Base-by-base conservation (phyloP, 306 rosid species). In the Geum urbanum region DNA sequence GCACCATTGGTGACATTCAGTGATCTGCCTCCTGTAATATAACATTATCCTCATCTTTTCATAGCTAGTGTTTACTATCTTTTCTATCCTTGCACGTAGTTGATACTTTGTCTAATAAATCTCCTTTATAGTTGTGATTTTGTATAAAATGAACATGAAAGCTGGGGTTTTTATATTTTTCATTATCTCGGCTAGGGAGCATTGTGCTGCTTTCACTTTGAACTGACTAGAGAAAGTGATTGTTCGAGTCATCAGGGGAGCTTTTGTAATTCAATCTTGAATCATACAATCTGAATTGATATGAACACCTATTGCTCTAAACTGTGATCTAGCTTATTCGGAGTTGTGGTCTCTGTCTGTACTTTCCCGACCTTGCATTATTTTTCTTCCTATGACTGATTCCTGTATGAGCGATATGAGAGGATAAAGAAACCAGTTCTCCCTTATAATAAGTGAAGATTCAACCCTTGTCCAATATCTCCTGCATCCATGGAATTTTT, bases 241-340 rank as follows among this genome's bases (percentile, higher is more conserved):
- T 48, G 13, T 10, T 48, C 16, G 52, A 48, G n/a, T 48, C 52
- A 48, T n/a, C 52, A 48, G 16, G 52, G 52, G 52, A 48, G 52
- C 13, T 48, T 7, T 47, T 47, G 50, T 47, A 47, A 47, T 3
- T 50, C 54, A 50, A 4, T 50, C 54, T 50, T 16, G 54, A 51
- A 51, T 19, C 20, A 51, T 16, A n/a, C n/a, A n/a, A n/a, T n/a
- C n/a, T n/a, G n/a, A n/a, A 3, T 58, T 14, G 8, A 12, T 24
- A 32, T 64, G 69, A 44, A 44, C 45, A 24, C 69, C 53, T 44
- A 37, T 32, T 62, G 49, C 65, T 60, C 22, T 35, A 60, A 41
- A 49, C 44, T 19, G 32, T 64, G 46, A 64, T 11, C 13, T 44
- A 20, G 53, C 22, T 9, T 44, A 43, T 18, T 27, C 32, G 32